Evolutionary conservation across 495 filamentous ascomycete genomes (phyloP).

Genomic region (Neurospora africana): DNA sequence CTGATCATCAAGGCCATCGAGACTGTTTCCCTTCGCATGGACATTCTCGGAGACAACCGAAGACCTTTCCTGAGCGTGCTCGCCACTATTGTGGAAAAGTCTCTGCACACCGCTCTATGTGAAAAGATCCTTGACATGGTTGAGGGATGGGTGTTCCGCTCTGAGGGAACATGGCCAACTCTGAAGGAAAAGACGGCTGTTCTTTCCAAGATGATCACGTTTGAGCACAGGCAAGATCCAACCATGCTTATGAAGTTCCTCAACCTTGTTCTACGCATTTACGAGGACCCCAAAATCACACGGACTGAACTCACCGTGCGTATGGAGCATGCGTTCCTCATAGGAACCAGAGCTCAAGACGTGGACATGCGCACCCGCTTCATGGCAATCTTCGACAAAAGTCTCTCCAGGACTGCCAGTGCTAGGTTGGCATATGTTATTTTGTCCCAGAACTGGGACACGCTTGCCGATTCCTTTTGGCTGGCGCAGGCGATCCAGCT

Average conservation of each 20-base stretch:
- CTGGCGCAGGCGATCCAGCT: conserved; percentile 87
- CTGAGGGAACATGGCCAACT: conserved; percentile 85
- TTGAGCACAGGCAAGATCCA: conserved; percentile 72
- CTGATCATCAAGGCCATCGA: conserved; percentile 92
- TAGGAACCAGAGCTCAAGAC: conserved; percentile 87
- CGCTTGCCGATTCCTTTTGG: conserved; percentile 89
- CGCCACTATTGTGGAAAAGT: conserved; percentile 90
- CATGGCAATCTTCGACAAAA: conserved; percentile 87
- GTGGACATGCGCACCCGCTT: conserved; percentile 96
- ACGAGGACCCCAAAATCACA: conserved; percentile 91
- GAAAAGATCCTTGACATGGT: conserved; percentile 88
- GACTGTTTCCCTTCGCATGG: conserved; percentile 82
- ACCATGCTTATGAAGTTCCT: conserved; percentile 85
- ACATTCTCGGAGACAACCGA: conserved; percentile 81
- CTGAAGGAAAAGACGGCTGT: conserved; percentile 98
- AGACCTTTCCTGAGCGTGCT: conserved; percentile 89
- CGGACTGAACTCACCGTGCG: conserved; percentile 91
- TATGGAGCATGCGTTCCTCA: conserved; percentile 94
- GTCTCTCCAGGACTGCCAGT: conserved; percentile 75
- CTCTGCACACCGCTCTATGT: conserved; percentile 71
- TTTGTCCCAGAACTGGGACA: conserved; percentile 94
- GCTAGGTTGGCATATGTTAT: conserved; percentile 80
- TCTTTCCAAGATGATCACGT: conserved; percentile 91
- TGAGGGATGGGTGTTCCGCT: conserved; percentile 91
- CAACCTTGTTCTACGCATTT: conserved; percentile 91